phyloP scores from a whole-genome alignment of 305 asterid species.

The Stenogyne calaminthoides region DNA sequence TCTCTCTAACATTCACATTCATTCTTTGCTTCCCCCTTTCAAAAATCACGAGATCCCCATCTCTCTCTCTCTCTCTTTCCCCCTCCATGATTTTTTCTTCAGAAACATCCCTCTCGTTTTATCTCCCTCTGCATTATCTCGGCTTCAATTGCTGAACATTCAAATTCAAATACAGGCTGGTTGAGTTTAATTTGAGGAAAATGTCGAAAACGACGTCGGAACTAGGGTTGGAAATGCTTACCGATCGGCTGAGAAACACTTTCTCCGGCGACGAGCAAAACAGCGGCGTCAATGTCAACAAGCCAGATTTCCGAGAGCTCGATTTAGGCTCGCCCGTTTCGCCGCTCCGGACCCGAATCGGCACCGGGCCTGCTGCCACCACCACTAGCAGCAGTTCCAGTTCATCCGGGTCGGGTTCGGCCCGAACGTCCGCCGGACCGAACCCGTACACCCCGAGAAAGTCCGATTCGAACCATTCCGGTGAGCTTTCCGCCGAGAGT shows the following conservation, averaged over 20 bases:
- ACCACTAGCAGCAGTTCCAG: conserved; percentile 72
- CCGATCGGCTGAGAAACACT: conserved; percentile 57
- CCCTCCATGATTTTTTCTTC: conserved; percentile 19
- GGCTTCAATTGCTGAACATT: conserved; percentile 15
- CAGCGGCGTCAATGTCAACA: conserved; percentile 41
- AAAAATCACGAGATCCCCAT: conserved; percentile 75
- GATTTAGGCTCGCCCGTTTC: conserved; percentile 84
- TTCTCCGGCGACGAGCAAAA: conserved; percentile 35
- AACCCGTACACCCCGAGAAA: conserved; percentile 35
- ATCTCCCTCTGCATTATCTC: conserved; percentile 23
- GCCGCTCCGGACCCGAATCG: conserved; percentile 50
- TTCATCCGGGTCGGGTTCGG: conserved; percentile 78
- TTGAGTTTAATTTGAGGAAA: neutral
- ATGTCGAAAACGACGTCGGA: conserved; percentile 53
- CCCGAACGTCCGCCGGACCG: conserved; percentile 43
- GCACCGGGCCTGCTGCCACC: conserved; percentile 30
- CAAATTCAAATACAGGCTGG: neutral
- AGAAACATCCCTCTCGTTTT: conserved; percentile 15
- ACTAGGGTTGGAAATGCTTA: conserved; percentile 38
- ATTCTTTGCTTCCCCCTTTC: conserved; percentile 55
- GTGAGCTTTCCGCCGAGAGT: conserved; percentile 60
- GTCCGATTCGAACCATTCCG: conserved; percentile 58
- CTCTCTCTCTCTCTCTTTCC: conserved; percentile 26
- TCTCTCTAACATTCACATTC: conserved; percentile 44
- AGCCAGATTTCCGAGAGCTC: conserved; percentile 84